These are phyloP conservation scores for Camelina sativa DNA, from an alignment of 345 rosid species.

Conservation along the genomic window DNA sequence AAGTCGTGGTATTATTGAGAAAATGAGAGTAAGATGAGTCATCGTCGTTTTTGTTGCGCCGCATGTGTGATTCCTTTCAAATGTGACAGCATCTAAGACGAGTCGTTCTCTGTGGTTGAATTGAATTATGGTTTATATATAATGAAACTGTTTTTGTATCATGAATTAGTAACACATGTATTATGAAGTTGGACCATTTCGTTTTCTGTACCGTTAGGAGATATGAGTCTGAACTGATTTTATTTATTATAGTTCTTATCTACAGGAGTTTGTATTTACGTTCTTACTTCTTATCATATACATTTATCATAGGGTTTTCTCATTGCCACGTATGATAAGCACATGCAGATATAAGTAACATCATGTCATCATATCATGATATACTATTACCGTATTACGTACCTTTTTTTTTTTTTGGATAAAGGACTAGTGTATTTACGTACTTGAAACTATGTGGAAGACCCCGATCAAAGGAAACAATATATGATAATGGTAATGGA, in stretches of 20 bases:
- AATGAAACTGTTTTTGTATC: conserved; percentile 4
- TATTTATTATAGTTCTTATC: conserved; percentile 39
- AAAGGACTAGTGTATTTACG: neutral
- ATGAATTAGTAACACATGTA: neutral
- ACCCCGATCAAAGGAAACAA: neutral
- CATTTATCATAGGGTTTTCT: conserved; percentile 16
- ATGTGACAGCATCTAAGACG: conserved; percentile 28
- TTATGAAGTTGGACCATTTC: conserved; percentile 3
- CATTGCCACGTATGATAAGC: conserved; percentile 21
- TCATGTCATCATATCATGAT: neutral
- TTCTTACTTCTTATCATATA: conserved; percentile 1
- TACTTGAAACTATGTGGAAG: neutral
- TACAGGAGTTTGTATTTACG: neutral
- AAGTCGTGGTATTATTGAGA: neutral
- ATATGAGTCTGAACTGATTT: conserved; percentile 7
- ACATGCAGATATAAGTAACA: neutral
- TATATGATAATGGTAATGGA: neutral
- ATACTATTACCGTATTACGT: neutral
- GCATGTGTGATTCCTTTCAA: conserved; percentile 36
- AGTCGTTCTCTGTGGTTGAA: conserved; percentile 21
- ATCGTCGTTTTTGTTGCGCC: conserved; percentile 28
- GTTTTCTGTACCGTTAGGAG: conserved; percentile 29
- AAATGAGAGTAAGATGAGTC: conserved; percentile 26
- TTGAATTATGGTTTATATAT: conserved; percentile 4
- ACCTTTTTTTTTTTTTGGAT: neutral